Conservation (phyloP, 306 rosid genomes). For the Pterocarpus macrocarpus region DNA sequence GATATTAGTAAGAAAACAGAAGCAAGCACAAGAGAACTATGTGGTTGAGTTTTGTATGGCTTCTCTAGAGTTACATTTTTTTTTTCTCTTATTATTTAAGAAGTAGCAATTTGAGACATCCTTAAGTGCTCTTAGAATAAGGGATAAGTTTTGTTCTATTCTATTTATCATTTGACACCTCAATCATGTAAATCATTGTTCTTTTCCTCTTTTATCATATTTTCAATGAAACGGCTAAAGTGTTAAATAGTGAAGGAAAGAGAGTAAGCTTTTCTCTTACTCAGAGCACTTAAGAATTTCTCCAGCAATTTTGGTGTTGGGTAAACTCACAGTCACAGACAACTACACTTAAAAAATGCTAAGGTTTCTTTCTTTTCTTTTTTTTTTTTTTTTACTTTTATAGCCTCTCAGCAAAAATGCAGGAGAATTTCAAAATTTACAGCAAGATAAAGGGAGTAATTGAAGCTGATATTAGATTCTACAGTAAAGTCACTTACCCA, state of each 20-base stretch:
- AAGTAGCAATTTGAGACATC: not conserved
- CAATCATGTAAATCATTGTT: not conserved
- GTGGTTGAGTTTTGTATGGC: not conserved
- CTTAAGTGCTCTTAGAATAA: not conserved
- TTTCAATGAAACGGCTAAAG: too few relatives aligned
- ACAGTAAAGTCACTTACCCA: slow-evolving; percentile 68
- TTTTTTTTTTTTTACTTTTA: too few relatives aligned
- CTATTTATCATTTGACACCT: not conserved
- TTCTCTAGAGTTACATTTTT: not conserved
- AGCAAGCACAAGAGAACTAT: not conserved
- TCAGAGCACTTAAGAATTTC: not conserved
- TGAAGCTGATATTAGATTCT: not conserved
- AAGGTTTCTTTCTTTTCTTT: not conserved
- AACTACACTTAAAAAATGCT: not conserved
- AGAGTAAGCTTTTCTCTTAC: not conserved
- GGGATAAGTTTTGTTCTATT: not conserved
- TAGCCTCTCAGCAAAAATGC: not conserved
- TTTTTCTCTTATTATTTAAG: not conserved
- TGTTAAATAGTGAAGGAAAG: too few relatives aligned
- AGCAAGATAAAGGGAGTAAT: slow-evolving; percentile 14
- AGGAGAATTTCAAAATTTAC: not conserved
- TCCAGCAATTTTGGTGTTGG: not conserved
- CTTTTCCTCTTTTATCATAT: not conserved
- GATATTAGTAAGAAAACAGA: not conserved
- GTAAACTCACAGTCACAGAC: not conserved